Evolutionary conservation across 345 rosid species (phyloP), one percentile per base, ranked within the genome.

Genomic region (Rhizophora mangle): DNA sequence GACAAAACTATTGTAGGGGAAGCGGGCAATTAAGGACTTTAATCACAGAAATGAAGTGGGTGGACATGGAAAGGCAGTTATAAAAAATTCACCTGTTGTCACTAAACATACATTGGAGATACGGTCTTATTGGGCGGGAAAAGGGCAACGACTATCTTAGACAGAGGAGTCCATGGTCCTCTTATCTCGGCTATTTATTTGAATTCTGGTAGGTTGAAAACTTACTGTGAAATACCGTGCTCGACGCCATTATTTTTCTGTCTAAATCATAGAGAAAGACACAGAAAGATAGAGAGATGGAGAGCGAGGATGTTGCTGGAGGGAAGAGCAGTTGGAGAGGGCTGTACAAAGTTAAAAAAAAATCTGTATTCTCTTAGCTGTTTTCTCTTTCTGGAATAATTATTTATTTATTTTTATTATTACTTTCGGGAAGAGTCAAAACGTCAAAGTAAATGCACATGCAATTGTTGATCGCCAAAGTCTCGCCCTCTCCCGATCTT

Each of bases 181-280:
- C 67, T 71, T 6, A 71, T 71, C 54, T 71, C 74, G 0, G 74
- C 68, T 29, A 63, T 71, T 6, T 62, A 68, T 24, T 68, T 71
- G 34, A 70, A 51, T 13, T 60, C 73, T 52, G 52, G 73, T 70
- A 62, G 22, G 52, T 62, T 29, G 36, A 58, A 9, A 15, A 3
- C 19, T 36, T 62, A 8, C 39, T 36, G 18, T 43, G 49, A 43
- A 43, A 18, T 11, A 43, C 49, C 1, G 16, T 43, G n/a, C n/a
- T n/a, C n/a, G n/a, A 73, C 62, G 52, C 69, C 87, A 87, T 82
- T 43, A 65, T 62, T 54, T 30, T 34, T 56, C 53, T 30, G 47
- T 63, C 21, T 37, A 57, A 31, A 31, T 31, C 34, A 5, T 31
- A 31, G 13, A 39, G 1, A 24, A 24, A 24, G 0, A 24, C 24